Evolutionary conservation across 2,329 filamentous ascomycete genomes (phyloP).

Genomic region (Pseudocercospora macadamiae): DNA sequence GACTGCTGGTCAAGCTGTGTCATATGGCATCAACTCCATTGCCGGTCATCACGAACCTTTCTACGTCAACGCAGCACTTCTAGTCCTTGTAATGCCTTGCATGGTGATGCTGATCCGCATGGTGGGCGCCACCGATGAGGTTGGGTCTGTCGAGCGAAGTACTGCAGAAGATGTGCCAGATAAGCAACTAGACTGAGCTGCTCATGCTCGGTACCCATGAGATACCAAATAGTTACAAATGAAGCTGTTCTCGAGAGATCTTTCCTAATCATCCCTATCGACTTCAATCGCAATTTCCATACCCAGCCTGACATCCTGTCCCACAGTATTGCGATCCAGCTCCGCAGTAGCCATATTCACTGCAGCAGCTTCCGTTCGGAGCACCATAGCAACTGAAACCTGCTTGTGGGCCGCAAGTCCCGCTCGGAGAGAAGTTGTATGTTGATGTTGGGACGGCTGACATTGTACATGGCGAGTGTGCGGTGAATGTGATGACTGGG

Average conservation of each 20-base stretch:
- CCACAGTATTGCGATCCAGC: slow-evolving; percentile 6
- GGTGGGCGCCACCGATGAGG: slow-evolving; percentile 15
- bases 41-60: slow-evolving; percentile 15
- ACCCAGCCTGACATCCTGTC: slow-evolving; percentile 12
- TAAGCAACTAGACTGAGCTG: neutral
- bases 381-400: slow-evolving; percentile 15
- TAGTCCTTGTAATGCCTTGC: slow-evolving; percentile 24
- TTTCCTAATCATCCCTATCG: neutral
- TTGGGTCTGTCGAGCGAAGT: neutral
- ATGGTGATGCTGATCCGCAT: slow-evolving; percentile 25
- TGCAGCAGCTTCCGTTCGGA: slow-evolving; percentile 14
- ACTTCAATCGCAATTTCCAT: slow-evolving; percentile 6
- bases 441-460: neutral
- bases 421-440: slow-evolving; percentile 2
- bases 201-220: too few relatives aligned
- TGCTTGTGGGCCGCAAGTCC: slow-evolving; percentile 11
- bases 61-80: slow-evolving; percentile 24
- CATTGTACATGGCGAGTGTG: neutral
- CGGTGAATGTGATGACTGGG: neutral
- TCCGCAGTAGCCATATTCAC: slow-evolving; percentile 15
- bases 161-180: neutral
- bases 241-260: neutral
- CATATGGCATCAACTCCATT: slow-evolving; percentile 34
- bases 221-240: too few relatives aligned
- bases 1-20: slow-evolving; percentile 49